A percentile compares a stretch with the other conserved stretches of the same genome.
These are phyloP conservation scores for Gossypium herbaceum DNA, from an alignment of 345 rosid genomes.

Conservation along the genomic window DNA sequence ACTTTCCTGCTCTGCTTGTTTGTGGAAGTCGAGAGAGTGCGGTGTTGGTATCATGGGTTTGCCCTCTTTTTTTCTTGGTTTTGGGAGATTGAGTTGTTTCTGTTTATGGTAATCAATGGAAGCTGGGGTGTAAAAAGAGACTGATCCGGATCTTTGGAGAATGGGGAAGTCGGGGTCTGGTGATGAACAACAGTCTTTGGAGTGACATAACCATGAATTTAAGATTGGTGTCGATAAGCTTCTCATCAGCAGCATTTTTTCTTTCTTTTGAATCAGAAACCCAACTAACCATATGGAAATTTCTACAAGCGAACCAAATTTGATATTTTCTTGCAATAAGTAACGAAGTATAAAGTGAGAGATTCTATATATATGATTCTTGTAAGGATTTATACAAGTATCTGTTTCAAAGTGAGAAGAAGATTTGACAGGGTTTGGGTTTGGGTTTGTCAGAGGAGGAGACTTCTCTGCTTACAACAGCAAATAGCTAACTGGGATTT, in stretches of 20 bases:
- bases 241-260: background rate
- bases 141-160: slow-evolving; percentile 28
- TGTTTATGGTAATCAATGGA: slow-evolving; percentile 19
- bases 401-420: background rate
- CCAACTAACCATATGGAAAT: background rate
- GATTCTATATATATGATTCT: background rate
- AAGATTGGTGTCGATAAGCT: slow-evolving; percentile 56
- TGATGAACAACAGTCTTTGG: slow-evolving; percentile 44
- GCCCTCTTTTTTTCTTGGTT: slow-evolving; percentile 12
- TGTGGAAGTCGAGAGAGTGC: slow-evolving; percentile 20
- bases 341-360: background rate
- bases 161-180: slow-evolving; percentile 33
- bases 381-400: background rate
- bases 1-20: slow-evolving; percentile 36
- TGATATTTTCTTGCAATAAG: background rate
- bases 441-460: background rate
- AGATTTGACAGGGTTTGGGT: background rate
- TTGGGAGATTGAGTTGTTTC: slow-evolving; percentile 25
- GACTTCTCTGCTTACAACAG: background rate
- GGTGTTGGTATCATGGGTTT: background rate
- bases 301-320: background rate
- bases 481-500: background rate
- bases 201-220: slow-evolving; percentile 47
- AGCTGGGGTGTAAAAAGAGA: slow-evolving; percentile 29
- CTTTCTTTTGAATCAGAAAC: background rate